Percentiles rank a stretch among this genome's conserved stretches.
Conservation (phyloP, 108 stramenopile species). For the Licmophora abbreviata region DNA sequence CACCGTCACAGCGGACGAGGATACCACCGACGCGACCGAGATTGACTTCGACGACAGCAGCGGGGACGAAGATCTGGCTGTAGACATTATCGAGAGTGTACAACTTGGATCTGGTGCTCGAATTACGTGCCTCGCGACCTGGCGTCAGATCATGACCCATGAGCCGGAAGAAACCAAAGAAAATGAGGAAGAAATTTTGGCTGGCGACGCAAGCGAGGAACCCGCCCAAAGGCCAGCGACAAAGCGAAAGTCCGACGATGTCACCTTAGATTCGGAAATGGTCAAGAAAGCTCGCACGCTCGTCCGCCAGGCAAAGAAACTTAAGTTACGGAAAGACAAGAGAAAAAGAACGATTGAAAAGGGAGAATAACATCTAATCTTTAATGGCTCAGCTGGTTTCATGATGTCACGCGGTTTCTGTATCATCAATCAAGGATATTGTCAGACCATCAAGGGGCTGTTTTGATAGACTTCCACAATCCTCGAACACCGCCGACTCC, state of each 20-base stretch:
- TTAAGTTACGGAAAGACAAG: constrained; percentile 50
- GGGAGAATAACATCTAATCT: background rate
- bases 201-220: constrained; percentile 6
- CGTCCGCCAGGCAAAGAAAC: constrained; percentile 61
- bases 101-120: constrained; percentile 80
- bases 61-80: constrained; percentile 52
- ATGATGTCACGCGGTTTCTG: too few relatives aligned
- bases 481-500: too few relatives aligned
- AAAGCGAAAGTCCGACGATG: constrained; percentile 5
- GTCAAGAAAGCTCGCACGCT: constrained; percentile 66
- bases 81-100: constrained; percentile 70
- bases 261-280: constrained; percentile 41
- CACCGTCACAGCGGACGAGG: constrained; percentile 10
- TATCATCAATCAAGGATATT: too few relatives aligned
- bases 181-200: constrained; percentile 7
- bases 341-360: constrained; percentile 18
- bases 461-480: too few relatives aligned
- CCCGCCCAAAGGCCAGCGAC: constrained; percentile 8
- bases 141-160: constrained; percentile 20
- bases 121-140: constrained; percentile 69
- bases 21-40: constrained; percentile 19
- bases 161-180: constrained; percentile 5
- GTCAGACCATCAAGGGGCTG: too few relatives aligned
- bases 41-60: constrained; percentile 22
- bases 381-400: too few relatives aligned